Conservation (phyloP, 2,329 filamentous ascomycete species). For the Pseudophaeomoniella oleicola region DNA sequence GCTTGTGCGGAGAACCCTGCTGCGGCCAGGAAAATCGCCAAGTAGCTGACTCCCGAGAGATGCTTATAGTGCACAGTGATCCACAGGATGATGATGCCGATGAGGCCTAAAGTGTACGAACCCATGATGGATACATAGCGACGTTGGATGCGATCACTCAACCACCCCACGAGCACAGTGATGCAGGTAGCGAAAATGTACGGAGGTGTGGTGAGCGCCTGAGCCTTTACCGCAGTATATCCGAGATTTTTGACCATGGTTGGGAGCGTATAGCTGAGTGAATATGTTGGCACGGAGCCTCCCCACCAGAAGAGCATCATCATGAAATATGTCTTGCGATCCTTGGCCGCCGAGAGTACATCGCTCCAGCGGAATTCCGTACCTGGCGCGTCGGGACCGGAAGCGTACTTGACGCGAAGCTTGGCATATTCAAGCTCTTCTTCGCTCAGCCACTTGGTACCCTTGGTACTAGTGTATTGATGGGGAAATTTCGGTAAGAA, state of each 20-base stretch:
- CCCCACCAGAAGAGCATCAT: background rate
- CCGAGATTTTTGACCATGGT: constrained; percentile 62
- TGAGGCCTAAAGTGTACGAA: background rate
- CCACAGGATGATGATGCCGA: background rate
- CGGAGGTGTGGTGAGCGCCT: constrained; percentile 68
- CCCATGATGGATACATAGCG: background rate
- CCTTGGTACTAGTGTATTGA: too few relatives aligned
- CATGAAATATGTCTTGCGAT: background rate
- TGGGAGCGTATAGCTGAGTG: constrained; percentile 40
- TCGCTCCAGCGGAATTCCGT: background rate
- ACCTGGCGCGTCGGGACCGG: background rate
- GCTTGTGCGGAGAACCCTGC: background rate
- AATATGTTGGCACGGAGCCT: background rate
- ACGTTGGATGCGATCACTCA: constrained; percentile 49
- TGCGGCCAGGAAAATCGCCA: background rate
- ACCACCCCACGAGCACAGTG: constrained; percentile 56
- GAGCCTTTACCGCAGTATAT: constrained; percentile 50
- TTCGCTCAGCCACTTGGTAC: background rate
- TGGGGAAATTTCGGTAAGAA: constrained; percentile 2
- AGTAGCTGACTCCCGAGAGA: background rate
- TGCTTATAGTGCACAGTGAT: background rate
- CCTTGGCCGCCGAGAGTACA: background rate
- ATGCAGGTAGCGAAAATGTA: constrained; percentile 61
- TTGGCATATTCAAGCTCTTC: background rate
- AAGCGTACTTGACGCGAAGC: background rate